phyloP scores from a whole-genome alignment of 768 basidiomycete genomes.

The Lyophyllum shimeji region DNA sequence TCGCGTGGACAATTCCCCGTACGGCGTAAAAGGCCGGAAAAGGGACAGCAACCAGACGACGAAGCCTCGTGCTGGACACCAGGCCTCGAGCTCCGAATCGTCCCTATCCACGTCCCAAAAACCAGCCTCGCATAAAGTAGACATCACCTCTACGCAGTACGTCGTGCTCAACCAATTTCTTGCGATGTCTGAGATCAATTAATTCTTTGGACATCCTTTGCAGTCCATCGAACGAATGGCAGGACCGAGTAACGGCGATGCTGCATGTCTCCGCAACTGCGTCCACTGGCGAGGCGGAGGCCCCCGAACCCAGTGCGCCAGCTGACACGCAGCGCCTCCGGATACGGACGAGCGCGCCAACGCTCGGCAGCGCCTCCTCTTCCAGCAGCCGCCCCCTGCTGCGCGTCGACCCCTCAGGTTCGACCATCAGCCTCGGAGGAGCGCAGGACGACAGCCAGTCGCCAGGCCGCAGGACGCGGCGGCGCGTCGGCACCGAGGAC shows the following conservation, averaged over 20 bases:
- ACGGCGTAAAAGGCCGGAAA: slow-evolving; percentile 73
- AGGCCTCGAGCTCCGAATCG: slow-evolving; percentile 23
- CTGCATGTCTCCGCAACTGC: slow-evolving; percentile 28
- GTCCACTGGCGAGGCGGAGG: slow-evolving; percentile 13
- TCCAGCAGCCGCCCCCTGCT: slow-evolving; percentile 10
- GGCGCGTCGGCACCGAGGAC: slow-evolving; percentile 42
- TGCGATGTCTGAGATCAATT: background rate
- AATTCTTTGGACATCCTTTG: background rate
- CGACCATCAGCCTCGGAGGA: slow-evolving; percentile 3
- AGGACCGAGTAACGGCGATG: slow-evolving; percentile 59
- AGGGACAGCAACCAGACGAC: slow-evolving; percentile 34
- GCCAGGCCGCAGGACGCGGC: slow-evolving; percentile 46
- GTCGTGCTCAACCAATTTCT: slow-evolving; percentile 30
- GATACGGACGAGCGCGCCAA: slow-evolving; percentile 9
- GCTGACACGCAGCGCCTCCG: slow-evolving; percentile 2
- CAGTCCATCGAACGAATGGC: slow-evolving; percentile 85
- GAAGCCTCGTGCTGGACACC: slow-evolving; percentile 20
- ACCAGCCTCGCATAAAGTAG: slow-evolving; percentile 28
- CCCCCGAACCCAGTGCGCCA: background rate
- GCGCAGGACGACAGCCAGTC: slow-evolving; percentile 30
- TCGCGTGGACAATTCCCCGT: slow-evolving; percentile 79
- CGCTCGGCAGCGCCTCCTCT: slow-evolving; percentile 1
- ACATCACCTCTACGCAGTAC: slow-evolving; percentile 64
- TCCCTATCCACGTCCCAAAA: slow-evolving; percentile 20
- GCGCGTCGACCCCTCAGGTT: slow-evolving; percentile 17